Conservation (phyloP, 441 rosid genomes). For the Metrosideros polymorpha region DNA sequence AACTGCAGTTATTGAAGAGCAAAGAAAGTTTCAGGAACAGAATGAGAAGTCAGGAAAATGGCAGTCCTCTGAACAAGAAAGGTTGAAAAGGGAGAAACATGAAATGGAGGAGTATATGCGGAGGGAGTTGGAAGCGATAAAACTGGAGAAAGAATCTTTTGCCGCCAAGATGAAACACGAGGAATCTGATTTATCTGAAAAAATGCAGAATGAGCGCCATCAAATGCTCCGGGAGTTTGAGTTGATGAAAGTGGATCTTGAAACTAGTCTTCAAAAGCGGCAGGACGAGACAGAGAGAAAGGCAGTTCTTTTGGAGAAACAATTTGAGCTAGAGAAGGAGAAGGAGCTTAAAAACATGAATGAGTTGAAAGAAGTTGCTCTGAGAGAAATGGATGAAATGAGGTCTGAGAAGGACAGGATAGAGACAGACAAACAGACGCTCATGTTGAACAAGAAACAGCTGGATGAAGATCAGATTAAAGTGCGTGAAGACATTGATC, state of each 20-base stretch:
- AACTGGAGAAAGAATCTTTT: slow-evolving; percentile 58
- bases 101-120: slow-evolving; percentile 29
- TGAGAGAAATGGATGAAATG: slow-evolving; percentile 44
- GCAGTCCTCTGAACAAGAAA: slow-evolving; percentile 38
- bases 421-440: slow-evolving; percentile 38
- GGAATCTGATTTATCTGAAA: slow-evolving; percentile 40
- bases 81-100: slow-evolving; percentile 48
- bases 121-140: slow-evolving; percentile 49
- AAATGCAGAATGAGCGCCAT: slow-evolving; percentile 35
- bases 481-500: slow-evolving; percentile 51
- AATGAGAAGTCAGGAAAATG: slow-evolving; percentile 42
- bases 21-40: slow-evolving; percentile 34
- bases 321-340: slow-evolving; percentile 39
- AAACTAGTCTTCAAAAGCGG: slow-evolving; percentile 29
- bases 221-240: slow-evolving; percentile 56
- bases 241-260: slow-evolving; percentile 33
- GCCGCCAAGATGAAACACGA: slow-evolving; percentile 59
- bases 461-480: slow-evolving; percentile 46
- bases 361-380: slow-evolving; percentile 33
- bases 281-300: slow-evolving; percentile 51
- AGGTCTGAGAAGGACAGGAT: slow-evolving; percentile 31
- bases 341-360: slow-evolving; percentile 30
- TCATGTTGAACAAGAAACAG: slow-evolving; percentile 34
- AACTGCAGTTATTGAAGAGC: slow-evolving; percentile 32
- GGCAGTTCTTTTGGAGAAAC: slow-evolving; percentile 26